These are phyloP conservation scores for Stereocaulon alpinum DNA, from an alignment of 495 filamentous ascomycete genomes.

Conservation along the genomic window DNA sequence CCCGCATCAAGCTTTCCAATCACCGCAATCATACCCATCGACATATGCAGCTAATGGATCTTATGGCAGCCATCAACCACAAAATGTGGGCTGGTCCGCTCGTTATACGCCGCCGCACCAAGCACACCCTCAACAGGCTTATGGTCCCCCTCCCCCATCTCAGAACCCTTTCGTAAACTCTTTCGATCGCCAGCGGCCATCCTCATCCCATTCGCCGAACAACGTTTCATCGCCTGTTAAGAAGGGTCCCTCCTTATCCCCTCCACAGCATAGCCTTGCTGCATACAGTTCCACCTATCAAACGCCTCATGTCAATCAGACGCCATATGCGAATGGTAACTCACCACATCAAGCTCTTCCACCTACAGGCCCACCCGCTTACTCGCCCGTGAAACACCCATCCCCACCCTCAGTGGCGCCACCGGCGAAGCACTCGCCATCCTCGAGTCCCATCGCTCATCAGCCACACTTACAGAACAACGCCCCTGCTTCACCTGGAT, in stretches of 20 bases:
- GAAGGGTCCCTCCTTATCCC: conserved; percentile 40
- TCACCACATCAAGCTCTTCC: conserved; percentile 24
- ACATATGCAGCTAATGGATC: conserved; percentile 22
- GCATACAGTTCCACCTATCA: conserved; percentile 33
- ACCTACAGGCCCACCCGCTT: conserved; percentile 17
- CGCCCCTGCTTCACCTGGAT: conserved; percentile 48
- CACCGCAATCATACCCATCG: conserved; percentile 22
- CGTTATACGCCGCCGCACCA: conserved; percentile 28
- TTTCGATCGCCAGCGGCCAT: conserved; percentile 33
- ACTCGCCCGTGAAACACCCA: conserved; percentile 23
- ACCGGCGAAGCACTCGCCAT: conserved; percentile 27
- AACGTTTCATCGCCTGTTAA: conserved; percentile 34
- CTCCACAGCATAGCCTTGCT: conserved; percentile 38
- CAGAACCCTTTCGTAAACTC: conserved; percentile 24
- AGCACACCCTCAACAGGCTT: conserved; percentile 27
- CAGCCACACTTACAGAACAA: conserved; percentile 32
- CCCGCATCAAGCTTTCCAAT: conserved; percentile 31
- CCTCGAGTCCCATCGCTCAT: conserved; percentile 33
- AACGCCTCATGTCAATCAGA: conserved; percentile 31
- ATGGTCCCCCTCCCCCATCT: conserved; percentile 22
- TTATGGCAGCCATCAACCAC: conserved; percentile 23
- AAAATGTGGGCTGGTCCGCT: conserved; percentile 22
- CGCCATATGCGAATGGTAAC: conserved; percentile 30
- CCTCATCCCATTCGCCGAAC: conserved; percentile 37
- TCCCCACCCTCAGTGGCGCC: conserved; percentile 21